A percentile compares a stretch with the other conserved stretches of the same genome.
phyloP scores from a whole-genome alignment of 1,139 yeast species.

The Taphrina deformans region DNA sequence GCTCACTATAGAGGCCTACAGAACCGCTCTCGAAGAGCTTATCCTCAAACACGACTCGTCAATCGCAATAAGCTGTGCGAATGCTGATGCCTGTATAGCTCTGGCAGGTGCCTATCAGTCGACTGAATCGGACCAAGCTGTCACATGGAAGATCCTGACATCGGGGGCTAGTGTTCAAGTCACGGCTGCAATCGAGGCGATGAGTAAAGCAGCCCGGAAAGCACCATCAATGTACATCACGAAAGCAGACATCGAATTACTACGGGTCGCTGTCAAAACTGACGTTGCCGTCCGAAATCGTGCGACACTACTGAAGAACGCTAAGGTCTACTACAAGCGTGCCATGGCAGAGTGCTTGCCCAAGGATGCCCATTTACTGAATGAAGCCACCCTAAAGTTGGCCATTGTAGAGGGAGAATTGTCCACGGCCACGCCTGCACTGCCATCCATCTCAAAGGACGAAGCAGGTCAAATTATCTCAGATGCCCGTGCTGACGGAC shows the following conservation, averaged over 20 bases:
- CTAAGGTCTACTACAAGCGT: constrained; percentile 20
- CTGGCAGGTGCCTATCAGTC: constrained; percentile 1
- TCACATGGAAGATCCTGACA: constrained; percentile 12
- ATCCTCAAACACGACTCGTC: not conserved
- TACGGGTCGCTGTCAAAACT: not conserved
- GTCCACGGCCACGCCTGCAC: not conserved
- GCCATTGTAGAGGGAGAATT: constrained; percentile 22
- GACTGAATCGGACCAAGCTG: not conserved
- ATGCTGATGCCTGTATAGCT: constrained; percentile 24
- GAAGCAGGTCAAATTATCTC: constrained; percentile 24
- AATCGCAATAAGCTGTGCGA: not conserved
- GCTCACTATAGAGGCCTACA: constrained; percentile 1
- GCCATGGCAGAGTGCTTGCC: constrained; percentile 29
- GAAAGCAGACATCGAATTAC: constrained; percentile 26
- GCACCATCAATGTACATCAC: constrained; percentile 15
- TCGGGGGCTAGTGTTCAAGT: constrained; percentile 15
- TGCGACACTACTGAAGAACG: constrained; percentile 18
- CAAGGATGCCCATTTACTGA: constrained; percentile 3
- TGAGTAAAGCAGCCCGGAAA: not conserved
- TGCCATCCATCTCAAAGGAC: constrained; percentile 15
- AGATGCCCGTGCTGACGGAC: constrained; percentile 28
- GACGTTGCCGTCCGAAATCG: constrained; percentile 6
- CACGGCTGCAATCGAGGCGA: constrained; percentile 8
- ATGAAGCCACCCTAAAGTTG: constrained; percentile 24
- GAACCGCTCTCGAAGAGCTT: not conserved